A percentile compares a stretch with the other conserved stretches of the same genome.
Evolutionary conservation across 345 rosid species (phyloP).

Genomic region (Citrus trifoliata): DNA sequence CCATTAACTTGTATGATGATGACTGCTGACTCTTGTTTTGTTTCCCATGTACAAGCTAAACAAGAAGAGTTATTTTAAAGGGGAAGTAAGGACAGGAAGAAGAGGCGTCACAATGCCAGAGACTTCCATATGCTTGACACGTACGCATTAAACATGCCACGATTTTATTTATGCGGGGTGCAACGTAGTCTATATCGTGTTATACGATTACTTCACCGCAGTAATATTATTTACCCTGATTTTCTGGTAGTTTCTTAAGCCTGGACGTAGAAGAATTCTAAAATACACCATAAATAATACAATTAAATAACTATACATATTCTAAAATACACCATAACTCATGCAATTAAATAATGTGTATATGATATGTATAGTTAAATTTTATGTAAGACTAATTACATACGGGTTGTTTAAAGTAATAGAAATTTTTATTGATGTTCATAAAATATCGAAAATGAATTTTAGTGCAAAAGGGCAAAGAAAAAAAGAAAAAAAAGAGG

Average conservation of each 20-base stretch:
- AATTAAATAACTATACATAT: no score
- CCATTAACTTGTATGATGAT: conserved; percentile 21
- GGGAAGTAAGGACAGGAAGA: not conserved
- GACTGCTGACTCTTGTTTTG: not conserved
- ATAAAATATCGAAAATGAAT: no score
- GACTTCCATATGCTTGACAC: not conserved
- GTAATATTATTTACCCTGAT: not conserved
- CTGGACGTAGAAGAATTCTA: no score
- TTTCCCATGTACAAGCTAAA: not conserved
- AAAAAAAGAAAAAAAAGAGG: no score
- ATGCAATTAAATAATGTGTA: no score
- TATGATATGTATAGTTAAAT: no score
- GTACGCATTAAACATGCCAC: not conserved
- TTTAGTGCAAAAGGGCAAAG: no score
- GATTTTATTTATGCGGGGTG: not conserved
- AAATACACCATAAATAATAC: no score
- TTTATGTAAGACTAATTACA: no score
- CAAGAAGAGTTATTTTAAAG: not conserved
- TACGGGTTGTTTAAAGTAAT: no score
- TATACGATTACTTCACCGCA: not conserved
- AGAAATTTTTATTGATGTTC: no score
- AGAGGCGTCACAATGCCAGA: not conserved
- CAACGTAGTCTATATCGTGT: not conserved
- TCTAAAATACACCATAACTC: no score
- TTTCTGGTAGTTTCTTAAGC: not conserved